Evolutionary conservation across 495 filamentous ascomycete species (phyloP).

Genomic region (Cudoniella acicularis): DNA sequence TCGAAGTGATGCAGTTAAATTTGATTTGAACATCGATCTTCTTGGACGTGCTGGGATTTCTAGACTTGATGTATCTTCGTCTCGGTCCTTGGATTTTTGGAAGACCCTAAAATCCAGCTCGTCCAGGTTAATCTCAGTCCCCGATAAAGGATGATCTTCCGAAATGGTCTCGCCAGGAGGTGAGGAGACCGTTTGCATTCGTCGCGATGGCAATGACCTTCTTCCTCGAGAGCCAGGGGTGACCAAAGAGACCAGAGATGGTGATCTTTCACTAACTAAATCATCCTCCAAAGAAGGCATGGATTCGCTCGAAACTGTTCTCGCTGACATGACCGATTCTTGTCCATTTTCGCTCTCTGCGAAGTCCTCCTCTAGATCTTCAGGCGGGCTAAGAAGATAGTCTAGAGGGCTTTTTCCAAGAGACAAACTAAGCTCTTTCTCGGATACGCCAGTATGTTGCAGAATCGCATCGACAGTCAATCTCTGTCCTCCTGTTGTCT

Average conservation of each 20-base stretch:
- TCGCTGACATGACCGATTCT: conserved; percentile 37
- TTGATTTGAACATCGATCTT: conserved; percentile 77
- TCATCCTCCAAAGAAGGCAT: conserved; percentile 60
- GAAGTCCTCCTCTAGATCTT: conserved; percentile 45
- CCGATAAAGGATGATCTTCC: conserved; percentile 44
- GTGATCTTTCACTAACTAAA: conserved; percentile 26
- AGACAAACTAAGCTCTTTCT: conserved; percentile 44
- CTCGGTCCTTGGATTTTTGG: conserved; percentile 25
- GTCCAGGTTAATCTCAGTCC: conserved; percentile 33
- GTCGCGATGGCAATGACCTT: conserved; percentile 29
- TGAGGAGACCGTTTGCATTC: conserved; percentile 29
- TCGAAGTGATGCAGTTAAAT: conserved; percentile 86
- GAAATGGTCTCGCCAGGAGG: conserved; percentile 1
- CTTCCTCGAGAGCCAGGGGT: conserved; percentile 24
- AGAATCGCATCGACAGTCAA: conserved; percentile 50
- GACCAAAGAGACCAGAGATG: conserved; percentile 22
- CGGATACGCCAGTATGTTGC: conserved; percentile 39
- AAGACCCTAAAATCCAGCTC: conserved; percentile 46
- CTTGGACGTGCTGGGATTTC: conserved; percentile 31
- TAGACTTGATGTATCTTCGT: conserved; percentile 32
- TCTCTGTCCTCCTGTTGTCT: conserved; percentile 27
- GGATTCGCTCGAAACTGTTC: conserved; percentile 57
- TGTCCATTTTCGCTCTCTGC: conserved; percentile 40
- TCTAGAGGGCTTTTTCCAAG: conserved; percentile 47
- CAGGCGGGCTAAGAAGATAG: conserved; percentile 50